Evolutionary conservation across 768 basidiomycete genomes (phyloP), one percentile per base, ranked within the genome.

Genomic region (Holtermannia corniformis): DNA sequence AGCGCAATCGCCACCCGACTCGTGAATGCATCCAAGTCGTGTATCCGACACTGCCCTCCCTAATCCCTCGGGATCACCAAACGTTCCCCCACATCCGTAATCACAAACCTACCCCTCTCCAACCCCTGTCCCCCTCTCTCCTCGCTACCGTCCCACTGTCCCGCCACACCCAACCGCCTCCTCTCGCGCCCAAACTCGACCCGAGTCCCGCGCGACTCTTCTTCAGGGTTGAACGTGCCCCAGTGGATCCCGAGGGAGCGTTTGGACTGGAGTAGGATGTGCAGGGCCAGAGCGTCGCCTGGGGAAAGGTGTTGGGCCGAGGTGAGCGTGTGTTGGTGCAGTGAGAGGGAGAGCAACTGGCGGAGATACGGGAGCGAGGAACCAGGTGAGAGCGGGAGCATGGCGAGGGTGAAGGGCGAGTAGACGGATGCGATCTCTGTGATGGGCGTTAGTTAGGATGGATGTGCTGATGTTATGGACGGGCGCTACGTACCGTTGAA

Each of bases 51-150:
- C 16, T 37, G 16, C 16, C 32, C 7, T 37, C 16, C 7, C 16
- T 7, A 7, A 37, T 37, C 32, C 16, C 81, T 70, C 88, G 60
- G 61, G 24, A 62, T 50, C n/a, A 60, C 55, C 44, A 66, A 52
- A 5, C 56, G 61, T 49, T 66, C 53, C 10, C 64, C 64, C 47
- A 66, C 63, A 55, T 66, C 64, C 22, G 49, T 51, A 19, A 61
- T 41, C 1, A 66, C 64, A 23, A 66, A 66, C 27, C 64, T 52
- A 14, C 62, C 58, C 32, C 41, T 47, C 21, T 51, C 57, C 28
- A 44, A 47, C 7, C 43, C 48, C 27, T 50, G 49, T 21, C 49
- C 51, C 19, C 19, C 42, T 11, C 14, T 46, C 19, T 48, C 54
- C 13, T 25, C 44, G 12, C 32, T 27, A 23, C 50, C 61, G 14